phyloP scores from a whole-genome alignment of 2,329 filamentous ascomycete genomes.

The Periconia digitata region DNA sequence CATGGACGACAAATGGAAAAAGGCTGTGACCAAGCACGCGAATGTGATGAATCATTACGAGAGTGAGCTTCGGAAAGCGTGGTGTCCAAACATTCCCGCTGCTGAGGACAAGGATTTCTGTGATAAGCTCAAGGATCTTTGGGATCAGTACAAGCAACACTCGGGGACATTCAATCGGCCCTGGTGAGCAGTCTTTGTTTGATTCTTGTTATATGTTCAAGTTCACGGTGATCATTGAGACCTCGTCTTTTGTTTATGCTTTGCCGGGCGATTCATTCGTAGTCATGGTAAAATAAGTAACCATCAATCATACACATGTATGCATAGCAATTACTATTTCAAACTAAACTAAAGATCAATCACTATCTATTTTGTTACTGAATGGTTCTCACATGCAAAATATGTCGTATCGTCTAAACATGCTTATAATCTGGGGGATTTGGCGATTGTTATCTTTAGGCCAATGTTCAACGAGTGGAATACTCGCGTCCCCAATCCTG shows the following conservation, averaged over 20 bases:
- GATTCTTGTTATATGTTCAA: neutral
- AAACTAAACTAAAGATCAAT: no score
- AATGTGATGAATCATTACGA: neutral
- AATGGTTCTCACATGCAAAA: no score
- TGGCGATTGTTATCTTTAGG: neutral
- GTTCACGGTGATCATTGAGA: neutral
- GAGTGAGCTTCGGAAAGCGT: neutral
- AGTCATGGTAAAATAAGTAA: no score
- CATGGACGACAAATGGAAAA: conserved; percentile 4
- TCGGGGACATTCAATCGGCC: neutral
- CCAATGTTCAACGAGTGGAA: neutral
- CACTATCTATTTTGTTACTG: no score
- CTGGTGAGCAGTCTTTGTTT: neutral
- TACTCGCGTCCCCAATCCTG: neutral
- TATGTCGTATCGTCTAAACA: neutral
- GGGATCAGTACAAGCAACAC: neutral
- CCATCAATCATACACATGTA: no score
- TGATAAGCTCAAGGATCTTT: neutral
- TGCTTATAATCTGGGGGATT: neutral
- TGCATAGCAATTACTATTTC: no score
- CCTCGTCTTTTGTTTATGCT: no score
- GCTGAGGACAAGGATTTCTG: neutral
- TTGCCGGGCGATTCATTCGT: no score
- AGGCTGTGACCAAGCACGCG: neutral
- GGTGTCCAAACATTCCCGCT: neutral